Percentiles rank a stretch among this genome's conserved stretches.
These are phyloP conservation scores for Colletotrichum sp. DNA, from an alignment of 2,329 filamentous ascomycete genomes.

Conservation along the genomic window DNA sequence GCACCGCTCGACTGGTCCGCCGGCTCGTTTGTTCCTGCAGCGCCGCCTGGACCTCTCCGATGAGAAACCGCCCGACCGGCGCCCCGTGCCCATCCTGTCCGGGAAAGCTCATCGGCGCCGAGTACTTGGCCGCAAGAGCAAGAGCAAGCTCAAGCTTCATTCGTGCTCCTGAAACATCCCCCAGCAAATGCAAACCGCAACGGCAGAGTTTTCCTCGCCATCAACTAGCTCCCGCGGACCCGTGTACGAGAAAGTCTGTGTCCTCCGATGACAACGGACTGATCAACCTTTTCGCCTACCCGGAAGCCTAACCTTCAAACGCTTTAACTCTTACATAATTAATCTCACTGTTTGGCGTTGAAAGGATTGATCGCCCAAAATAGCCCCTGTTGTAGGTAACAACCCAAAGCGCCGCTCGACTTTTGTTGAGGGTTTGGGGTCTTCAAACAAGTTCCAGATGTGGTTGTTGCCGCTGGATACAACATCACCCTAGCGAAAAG, in stretches of 20 bases:
- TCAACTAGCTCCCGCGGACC: neutral
- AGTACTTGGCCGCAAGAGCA: neutral
- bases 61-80: neutral
- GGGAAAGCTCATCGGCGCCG: neutral
- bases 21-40: neutral
- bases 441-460: neutral
- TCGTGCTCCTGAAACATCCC: slow-evolving; percentile 8
- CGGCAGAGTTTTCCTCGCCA: neutral
- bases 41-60: neutral
- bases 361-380: neutral
- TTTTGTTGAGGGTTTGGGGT: neutral
- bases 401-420: neutral
- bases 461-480: neutral
- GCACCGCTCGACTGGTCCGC: neutral
- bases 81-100: neutral
- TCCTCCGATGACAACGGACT: neutral
- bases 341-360: neutral
- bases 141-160: slow-evolving; percentile 12
- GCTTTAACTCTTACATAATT: neutral
- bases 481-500: neutral
- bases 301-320: slow-evolving; percentile 5
- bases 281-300: neutral
- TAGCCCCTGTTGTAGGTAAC: neutral
- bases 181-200: neutral
- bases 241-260: neutral